These are phyloP conservation scores for Coemansia guatemalensis DNA, from an alignment of 192 early-diverging fungal species.

Conservation along the genomic window DNA sequence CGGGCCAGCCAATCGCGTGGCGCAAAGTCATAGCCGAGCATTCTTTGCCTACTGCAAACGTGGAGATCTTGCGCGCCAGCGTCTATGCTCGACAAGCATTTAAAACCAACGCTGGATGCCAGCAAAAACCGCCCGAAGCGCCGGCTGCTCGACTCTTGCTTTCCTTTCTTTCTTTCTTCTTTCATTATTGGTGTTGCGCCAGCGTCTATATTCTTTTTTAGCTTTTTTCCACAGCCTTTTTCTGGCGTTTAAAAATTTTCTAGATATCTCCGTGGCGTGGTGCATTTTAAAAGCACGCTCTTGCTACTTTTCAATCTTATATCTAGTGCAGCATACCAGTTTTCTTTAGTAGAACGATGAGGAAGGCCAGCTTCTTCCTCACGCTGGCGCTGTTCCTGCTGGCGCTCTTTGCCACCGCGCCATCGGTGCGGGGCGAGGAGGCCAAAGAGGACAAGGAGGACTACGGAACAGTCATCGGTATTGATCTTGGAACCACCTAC, in stretches of 20 bases:
- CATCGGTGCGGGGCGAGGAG: constrained; percentile 46
- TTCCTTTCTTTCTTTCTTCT: constrained; percentile 15
- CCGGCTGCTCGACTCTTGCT: constrained; percentile 5
- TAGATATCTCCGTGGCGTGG: not conserved
- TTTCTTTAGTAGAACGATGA: constrained; percentile 31
- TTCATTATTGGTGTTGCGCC: constrained; percentile 5
- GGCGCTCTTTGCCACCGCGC: constrained; percentile 40
- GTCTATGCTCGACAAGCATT: constrained; percentile 12
- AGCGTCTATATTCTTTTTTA: constrained; percentile 13
- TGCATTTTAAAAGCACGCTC: too few species aligned
- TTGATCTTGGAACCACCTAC: constrained; percentile 95
- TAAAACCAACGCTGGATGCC: constrained; percentile 11
- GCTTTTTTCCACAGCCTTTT: not conserved
- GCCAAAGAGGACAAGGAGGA: constrained; percentile 47
- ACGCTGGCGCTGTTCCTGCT: constrained; percentile 47
- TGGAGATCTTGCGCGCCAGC: too few species aligned
- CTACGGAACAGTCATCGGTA: constrained; percentile 74
- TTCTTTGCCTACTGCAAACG: constrained; percentile 11
- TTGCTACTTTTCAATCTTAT: not conserved
- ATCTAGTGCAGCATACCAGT: constrained; percentile 4
- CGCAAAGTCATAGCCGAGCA: constrained; percentile 39
- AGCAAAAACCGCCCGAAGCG: not conserved
- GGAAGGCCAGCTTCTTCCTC: constrained; percentile 46
- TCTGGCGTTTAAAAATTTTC: too few species aligned
- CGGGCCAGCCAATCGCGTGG: constrained; percentile 29